phyloP scores from a whole-genome alignment of 2,329 filamentous ascomycete species.

The Knufia petricola region DNA sequence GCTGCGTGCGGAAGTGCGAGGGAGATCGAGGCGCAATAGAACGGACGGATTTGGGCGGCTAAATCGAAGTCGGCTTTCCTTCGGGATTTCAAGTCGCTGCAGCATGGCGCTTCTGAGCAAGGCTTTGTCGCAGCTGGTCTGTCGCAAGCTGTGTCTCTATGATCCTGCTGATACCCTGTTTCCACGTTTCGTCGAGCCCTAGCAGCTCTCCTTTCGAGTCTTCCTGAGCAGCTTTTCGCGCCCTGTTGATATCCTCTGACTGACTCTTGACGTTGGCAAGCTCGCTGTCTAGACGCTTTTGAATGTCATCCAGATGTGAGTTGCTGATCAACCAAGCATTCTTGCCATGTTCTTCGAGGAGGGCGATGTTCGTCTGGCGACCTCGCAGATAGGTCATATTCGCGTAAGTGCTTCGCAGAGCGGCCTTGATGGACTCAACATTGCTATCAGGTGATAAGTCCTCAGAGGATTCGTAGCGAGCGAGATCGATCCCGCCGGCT shows the following conservation, averaged over 20 bases:
- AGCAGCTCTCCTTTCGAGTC: conserved; percentile 62
- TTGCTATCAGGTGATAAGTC: conserved; percentile 34
- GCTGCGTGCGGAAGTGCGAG: background rate
- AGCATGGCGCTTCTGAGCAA: background rate
- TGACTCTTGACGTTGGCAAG: conserved; percentile 57
- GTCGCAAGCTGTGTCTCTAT: conserved; percentile 81
- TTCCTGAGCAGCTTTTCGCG: conserved; percentile 61
- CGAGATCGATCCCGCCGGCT: conserved; percentile 57
- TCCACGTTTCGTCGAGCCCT: conserved; percentile 69
- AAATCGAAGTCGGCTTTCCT: background rate
- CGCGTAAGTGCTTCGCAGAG: conserved; percentile 48
- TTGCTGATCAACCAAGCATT: conserved; percentile 90
- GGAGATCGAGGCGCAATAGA: no score
- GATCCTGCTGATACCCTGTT: conserved; percentile 63
- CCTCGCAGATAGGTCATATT: conserved; percentile 49
- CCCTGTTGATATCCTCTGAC: conserved; percentile 63
- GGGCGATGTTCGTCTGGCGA: conserved; percentile 52
- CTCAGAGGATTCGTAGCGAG: conserved; percentile 73
- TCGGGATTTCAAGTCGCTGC: conserved; percentile 1
- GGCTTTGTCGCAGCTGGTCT: conserved; percentile 56
- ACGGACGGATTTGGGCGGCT: no score
- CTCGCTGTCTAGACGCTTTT: conserved; percentile 63
- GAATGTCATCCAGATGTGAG: conserved; percentile 62
- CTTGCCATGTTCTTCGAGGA: conserved; percentile 75
- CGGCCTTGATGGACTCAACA: conserved; percentile 39